Base-by-base conservation (phyloP, 2,329 filamentous ascomycete genomes). In the Monosporascus sp. region DNA sequence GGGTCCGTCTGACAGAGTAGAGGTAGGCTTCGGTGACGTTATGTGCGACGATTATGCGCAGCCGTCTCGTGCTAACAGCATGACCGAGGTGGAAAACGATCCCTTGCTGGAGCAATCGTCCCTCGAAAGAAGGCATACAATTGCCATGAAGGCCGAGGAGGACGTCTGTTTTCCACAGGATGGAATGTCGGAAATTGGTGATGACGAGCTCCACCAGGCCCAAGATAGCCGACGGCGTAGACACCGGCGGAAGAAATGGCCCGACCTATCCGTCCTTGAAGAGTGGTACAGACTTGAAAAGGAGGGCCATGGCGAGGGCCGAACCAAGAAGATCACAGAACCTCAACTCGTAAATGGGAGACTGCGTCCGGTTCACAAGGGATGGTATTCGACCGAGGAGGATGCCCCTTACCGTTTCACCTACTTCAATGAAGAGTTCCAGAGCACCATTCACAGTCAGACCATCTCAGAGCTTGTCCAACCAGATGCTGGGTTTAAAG, bases 351-450 rank as follows among this genome's bases (percentile, higher is more conserved):
- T 99, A 54, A 93, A 93, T 55, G 94, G 94, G 0, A 83, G 94
- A 51, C 74, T 99, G 45, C 85, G 94, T 5, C 91, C 92, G 14
- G 84, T 89, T 39, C 85, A 88, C 58, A 82, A 81, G 60, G 82
- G 82, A 15, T 99, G 93, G 93, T 93, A 90, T 68, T 83, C 88
- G 39, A 85, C 89, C 50, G 89, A 94, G 58, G 92, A 96, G 55
- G 93, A 97, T 59, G 84, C 87, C 0, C 94, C 94, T 0, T 97
- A 95, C 68, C 83, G 94, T 25, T 99, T 97, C 69, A 97, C 94
- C 0, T 99, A 99, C 70, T 99, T 99, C 78, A 97, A 97, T 69
- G 94, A 97, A 67, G 90, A 96, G 58, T 90, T 97, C 52, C 88
- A 90, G 63, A 95, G 89, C 69, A 99, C 94, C 0, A 95, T 99